Percentiles rank a stretch among this genome's conserved stretches.
Evolutionary conservation across 768 basidiomycete species (phyloP).

Genomic region (Cantharellus anzutake): DNA sequence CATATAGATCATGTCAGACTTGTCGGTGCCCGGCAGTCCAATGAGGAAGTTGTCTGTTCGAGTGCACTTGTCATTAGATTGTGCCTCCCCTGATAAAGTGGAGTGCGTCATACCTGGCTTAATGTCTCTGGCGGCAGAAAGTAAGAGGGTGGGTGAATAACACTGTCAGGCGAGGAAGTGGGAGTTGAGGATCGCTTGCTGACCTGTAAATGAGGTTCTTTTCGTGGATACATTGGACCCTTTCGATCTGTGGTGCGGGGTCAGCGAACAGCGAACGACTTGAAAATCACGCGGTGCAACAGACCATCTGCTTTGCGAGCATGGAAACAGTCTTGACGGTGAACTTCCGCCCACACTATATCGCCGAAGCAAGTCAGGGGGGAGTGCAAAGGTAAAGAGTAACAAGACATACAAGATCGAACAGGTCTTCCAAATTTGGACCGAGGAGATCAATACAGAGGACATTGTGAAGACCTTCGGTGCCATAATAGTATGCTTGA

Average conservation of each 20-base stretch:
- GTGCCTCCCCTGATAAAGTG: not conserved
- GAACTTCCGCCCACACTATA: conserved; percentile 95
- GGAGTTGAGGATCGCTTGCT: not conserved
- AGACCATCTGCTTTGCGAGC: conserved; percentile 94
- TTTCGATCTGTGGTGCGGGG: conserved; percentile 45
- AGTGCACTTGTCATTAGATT: not conserved
- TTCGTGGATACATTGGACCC: conserved; percentile 96
- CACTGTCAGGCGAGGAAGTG: not conserved
- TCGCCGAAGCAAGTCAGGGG: not conserved
- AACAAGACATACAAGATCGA: conserved; percentile 29
- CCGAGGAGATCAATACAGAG: conserved; percentile 67
- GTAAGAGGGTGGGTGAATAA: not conserved
- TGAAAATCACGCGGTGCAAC: conserved; percentile 10
- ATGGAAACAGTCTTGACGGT: conserved; percentile 95
- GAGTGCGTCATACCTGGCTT: conserved; percentile 35
- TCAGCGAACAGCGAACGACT: not conserved
- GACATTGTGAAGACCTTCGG: conserved; percentile 93
- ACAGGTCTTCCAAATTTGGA: conserved; percentile 94
- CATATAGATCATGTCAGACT: conserved; percentile 36
- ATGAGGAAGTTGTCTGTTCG: conserved; percentile 80
- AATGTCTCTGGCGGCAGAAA: conserved; percentile 43
- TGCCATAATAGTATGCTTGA: conserved; percentile 96
- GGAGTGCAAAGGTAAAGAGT: not conserved
- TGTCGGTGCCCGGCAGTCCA: conserved; percentile 83
- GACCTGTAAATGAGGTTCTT: conserved; percentile 88